phyloP scores from a whole-genome alignment of 257 asterid species.

The Craterostigma plantagineum region DNA sequence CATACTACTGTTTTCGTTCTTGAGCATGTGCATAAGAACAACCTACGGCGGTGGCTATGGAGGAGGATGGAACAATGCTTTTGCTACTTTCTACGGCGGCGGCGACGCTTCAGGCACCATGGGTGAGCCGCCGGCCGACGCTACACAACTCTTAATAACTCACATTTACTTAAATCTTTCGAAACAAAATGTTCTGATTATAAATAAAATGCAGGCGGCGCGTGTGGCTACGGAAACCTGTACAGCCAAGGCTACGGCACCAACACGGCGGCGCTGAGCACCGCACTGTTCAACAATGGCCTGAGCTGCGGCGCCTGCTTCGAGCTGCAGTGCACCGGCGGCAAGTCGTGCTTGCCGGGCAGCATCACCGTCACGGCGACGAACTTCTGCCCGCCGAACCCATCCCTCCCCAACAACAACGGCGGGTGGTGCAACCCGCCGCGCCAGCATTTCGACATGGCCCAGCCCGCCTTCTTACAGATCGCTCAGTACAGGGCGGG shows the following conservation, averaged over 20 bases:
- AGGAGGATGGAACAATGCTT: constrained; percentile 33
- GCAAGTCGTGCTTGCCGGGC: constrained; percentile 23
- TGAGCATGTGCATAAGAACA: too few species aligned
- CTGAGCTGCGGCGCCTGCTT: constrained; percentile 14
- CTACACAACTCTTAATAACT: too few species aligned
- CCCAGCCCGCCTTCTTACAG: constrained; percentile 34
- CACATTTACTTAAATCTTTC: too few species aligned
- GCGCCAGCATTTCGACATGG: constrained; percentile 36
- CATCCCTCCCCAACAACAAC: neutral
- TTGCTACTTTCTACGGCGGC: constrained; percentile 59
- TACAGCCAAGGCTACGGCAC: constrained; percentile 9
- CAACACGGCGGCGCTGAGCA: constrained; percentile 1
- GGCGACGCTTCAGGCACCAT: constrained; percentile 48
- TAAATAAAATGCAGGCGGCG: constrained; percentile 25
- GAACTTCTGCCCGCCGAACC: constrained; percentile 39
- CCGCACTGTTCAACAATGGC: constrained; percentile 4
- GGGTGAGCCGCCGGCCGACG: constrained; percentile 35
- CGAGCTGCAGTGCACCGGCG: constrained; percentile 22
- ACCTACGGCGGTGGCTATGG: neutral
- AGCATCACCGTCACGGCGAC: constrained; percentile 39
- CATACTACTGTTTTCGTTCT: too few species aligned
- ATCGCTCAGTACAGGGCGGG: constrained; percentile 33
- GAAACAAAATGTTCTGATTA: too few species aligned
- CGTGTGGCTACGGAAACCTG: constrained; percentile 46
- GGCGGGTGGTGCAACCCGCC: constrained; percentile 70